Evolutionary conservation across 768 basidiomycete species (phyloP), one percentile per base, ranked within the genome.

Genomic region (Tephrocybe sp.): DNA sequence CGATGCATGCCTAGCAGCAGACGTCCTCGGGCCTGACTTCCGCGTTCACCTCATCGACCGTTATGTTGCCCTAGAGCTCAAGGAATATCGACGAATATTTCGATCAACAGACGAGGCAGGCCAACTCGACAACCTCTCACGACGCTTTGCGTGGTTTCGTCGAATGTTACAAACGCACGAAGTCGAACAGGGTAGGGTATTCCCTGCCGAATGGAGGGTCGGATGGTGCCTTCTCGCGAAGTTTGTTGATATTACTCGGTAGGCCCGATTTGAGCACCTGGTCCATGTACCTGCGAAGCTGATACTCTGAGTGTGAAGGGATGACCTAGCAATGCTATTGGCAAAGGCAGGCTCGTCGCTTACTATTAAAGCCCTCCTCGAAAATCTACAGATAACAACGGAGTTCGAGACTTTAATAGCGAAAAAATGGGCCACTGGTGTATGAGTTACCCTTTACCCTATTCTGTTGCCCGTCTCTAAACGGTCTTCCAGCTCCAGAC

Each of bases 71-170:
- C 77, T 95, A 13, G 92, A 97, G 58, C 77, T 99, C 21, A 92
- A 92, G 63, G 97, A 98, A 64, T 99, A 98, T 64, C 86, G 94
- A 9, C 86, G 94, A 18, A 95, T 99, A 63, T 98, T 99, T 71
- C 84, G 89, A 41, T 82, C 89, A 6, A 86, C 85, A 5, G 94
- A 97, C 55, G 97, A 98, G 68, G 93, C 97, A 1, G 97, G 96
- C 3, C 92, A 97, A 60, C 75, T 99, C 38, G 97, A 99, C 70
- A 99, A 99, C 56, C 77, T 97, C 5, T 83, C 92, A 0, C 76
- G 97, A 13, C 82, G 97, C 34, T 98, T 92, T 58, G 92, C 94
- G 4, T 99, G 95, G 94, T 98, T 98, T 69, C 77, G 89, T 18
- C 81, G 95, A 24, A 66, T 94, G 25, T 70, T 99, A 18, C 83